Evolutionary conservation across 768 basidiomycete genomes (phyloP).

Genomic region (Mycena amicta): DNA sequence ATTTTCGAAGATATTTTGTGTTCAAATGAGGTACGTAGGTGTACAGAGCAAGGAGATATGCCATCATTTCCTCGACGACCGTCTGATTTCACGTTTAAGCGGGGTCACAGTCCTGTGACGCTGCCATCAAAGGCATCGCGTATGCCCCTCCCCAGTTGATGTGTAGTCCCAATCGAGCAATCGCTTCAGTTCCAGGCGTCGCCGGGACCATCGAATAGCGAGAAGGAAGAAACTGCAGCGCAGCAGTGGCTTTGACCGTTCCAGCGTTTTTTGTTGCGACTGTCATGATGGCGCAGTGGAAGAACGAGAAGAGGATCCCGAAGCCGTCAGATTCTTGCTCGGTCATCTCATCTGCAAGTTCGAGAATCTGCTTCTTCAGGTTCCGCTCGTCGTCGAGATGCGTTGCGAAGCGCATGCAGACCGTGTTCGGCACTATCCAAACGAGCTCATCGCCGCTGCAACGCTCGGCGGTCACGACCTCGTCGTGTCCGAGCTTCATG

Average conservation of each 20-base stretch:
- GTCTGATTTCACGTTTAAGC: no score
- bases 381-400: constrained; percentile 26
- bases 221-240: constrained; percentile 26
- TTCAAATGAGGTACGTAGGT: no score
- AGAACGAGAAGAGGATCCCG: constrained; percentile 24
- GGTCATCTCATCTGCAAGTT: not conserved
- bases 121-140: not conserved
- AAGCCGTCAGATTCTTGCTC: not conserved
- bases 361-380: not conserved
- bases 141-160: no score
- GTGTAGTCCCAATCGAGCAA: constrained; percentile 11
- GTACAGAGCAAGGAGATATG: no score
- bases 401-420: constrained; percentile 20
- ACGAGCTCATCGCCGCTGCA: not conserved
- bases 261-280: not conserved
- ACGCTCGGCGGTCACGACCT: not conserved
- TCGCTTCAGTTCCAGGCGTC: constrained; percentile 19
- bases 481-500: not conserved
- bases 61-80: no score
- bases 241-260: constrained; percentile 10
- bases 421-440: not conserved
- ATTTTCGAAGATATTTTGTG: no score
- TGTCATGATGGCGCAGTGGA: constrained; percentile 25
- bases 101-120: no score
- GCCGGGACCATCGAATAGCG: constrained; percentile 15